These are phyloP conservation scores for Pleurotus ostreatus DNA, from an alignment of 768 basidiomycete species.

Conservation along the genomic window DNA sequence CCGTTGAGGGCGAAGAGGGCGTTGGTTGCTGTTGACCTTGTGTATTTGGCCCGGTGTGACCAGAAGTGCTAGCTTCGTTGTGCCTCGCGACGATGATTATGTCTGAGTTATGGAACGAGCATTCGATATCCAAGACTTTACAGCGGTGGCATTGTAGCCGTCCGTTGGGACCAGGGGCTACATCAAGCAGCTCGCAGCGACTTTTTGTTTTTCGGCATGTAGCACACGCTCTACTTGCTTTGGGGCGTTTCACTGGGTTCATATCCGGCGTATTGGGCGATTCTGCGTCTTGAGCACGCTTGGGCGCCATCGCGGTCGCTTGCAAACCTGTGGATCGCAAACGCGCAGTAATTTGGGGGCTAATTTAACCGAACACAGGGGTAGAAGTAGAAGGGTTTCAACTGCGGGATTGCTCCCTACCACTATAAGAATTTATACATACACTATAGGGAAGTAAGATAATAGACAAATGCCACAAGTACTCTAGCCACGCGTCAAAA, in stretches of 20 bases:
- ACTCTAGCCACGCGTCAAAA: background rate
- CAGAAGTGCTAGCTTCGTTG: background rate
- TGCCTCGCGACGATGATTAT: constrained; percentile 19
- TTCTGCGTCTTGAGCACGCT: background rate
- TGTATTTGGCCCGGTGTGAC: background rate
- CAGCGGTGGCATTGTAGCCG: constrained; percentile 42
- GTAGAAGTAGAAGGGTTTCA: no score
- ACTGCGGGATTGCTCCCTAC: no score
- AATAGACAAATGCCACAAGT: background rate
- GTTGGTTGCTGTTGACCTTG: background rate
- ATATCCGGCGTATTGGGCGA: background rate
- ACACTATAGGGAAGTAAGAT: no score
- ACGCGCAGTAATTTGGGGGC: no score
- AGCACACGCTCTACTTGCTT: constrained; percentile 40
- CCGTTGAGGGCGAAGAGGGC: background rate
- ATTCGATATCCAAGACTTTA: constrained; percentile 40
- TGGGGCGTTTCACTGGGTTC: constrained; percentile 28
- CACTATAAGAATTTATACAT: no score
- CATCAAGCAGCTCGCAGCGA: constrained; percentile 46
- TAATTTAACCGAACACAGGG: no score
- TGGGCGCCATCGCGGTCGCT: background rate
- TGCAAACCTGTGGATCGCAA: no score
- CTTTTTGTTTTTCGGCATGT: constrained; percentile 46
- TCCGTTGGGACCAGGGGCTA: constrained; percentile 16
- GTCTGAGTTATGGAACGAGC: constrained; percentile 39